Percentiles rank a stretch among this genome's conserved stretches.
Evolutionary conservation across 371 early-diverging fungal species (phyloP).

Genomic region (Mucor mucedo): DNA sequence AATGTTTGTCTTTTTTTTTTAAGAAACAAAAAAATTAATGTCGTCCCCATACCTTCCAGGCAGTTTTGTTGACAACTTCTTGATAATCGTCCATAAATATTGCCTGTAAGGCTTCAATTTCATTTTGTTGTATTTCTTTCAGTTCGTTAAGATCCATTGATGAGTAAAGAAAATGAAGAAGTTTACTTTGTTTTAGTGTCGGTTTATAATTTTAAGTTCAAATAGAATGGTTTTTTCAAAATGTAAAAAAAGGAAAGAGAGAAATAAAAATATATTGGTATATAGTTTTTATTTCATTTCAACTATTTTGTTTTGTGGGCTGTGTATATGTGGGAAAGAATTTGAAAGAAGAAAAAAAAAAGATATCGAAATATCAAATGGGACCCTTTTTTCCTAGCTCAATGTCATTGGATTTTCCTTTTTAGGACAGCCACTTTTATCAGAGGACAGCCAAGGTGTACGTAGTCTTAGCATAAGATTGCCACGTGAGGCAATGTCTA

Average conservation of each 20-base stretch:
- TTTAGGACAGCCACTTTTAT: no score
- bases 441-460: no score
- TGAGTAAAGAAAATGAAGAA: background rate
- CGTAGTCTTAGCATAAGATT: no score
- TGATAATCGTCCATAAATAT: conserved; percentile 78
- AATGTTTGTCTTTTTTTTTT: background rate
- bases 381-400: background rate
- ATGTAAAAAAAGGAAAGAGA: background rate
- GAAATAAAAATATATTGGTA: background rate
- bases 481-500: no score
- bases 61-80: conserved; percentile 62
- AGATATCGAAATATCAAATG: background rate
- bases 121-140: conserved; percentile 74
- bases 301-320: background rate
- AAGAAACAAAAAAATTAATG: background rate
- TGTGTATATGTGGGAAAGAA: background rate
- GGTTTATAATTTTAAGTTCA: background rate
- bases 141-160: conserved; percentile 58
- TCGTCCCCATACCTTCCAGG: conserved; percentile 68
- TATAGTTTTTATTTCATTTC: background rate
- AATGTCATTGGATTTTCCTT: no score
- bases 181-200: background rate
- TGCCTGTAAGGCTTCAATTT: conserved; percentile 74
- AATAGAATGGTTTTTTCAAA: background rate
- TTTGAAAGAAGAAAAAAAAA: background rate